Percentiles rank a stretch among this genome's conserved stretches.
phyloP scores from a whole-genome alignment of 768 basidiomycete genomes.

The Fistulinella prunicolor region DNA sequence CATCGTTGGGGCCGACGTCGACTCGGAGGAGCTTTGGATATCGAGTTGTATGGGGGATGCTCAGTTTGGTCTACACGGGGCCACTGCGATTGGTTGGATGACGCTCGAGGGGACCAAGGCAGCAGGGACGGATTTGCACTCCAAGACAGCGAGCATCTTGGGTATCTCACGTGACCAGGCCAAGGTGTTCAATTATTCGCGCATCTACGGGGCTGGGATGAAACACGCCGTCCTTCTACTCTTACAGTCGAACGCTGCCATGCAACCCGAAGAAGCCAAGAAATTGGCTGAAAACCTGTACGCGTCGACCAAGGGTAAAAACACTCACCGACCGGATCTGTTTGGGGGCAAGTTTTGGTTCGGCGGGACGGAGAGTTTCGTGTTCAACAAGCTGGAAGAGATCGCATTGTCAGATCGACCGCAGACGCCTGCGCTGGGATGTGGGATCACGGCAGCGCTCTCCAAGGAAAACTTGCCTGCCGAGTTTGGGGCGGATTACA shows the following conservation, averaged over 20 bases:
- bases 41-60: conserved; percentile 98
- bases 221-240: conserved; percentile 87
- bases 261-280: conserved; percentile 77
- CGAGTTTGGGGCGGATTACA: conserved; percentile 80
- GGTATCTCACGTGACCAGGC: conserved; percentile 93
- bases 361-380: conserved; percentile 91
- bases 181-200: conserved; percentile 98
- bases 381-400: conserved; percentile 97
- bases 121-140: conserved; percentile 93
- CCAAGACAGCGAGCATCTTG: conserved; percentile 91
- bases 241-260: conserved; percentile 76
- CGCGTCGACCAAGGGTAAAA: conserved; percentile 89
- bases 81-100: conserved; percentile 99
- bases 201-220: conserved; percentile 98
- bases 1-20: conserved; percentile 97
- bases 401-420: conserved; percentile 87
- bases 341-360: conserved; percentile 92
- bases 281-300: conserved; percentile 83
- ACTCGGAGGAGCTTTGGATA: conserved; percentile 99
- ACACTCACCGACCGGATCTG: conserved; percentile 69
- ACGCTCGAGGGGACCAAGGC: conserved; percentile 96
- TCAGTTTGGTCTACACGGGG: conserved; percentile 95
- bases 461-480: conserved; percentile 84
- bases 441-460: conserved; percentile 91
- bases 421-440: conserved; percentile 89